These are phyloP conservation scores for Quercus dentata DNA, from an alignment of 306 rosid species.

Conservation along the genomic window DNA sequence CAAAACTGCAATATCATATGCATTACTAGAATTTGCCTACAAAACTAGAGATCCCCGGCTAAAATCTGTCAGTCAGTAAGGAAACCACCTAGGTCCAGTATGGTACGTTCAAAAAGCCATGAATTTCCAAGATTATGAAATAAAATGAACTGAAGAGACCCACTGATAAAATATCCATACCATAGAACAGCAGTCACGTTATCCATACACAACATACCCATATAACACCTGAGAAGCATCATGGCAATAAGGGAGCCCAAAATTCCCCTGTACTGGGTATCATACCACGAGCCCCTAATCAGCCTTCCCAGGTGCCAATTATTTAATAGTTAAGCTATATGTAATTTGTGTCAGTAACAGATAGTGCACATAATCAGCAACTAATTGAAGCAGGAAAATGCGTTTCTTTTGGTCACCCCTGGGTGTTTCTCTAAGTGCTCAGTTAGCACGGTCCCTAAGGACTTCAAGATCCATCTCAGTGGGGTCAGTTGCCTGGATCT, in stretches of 20 bases:
- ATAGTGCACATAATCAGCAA: constrained; percentile 21
- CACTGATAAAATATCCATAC: background rate
- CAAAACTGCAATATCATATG: no score
- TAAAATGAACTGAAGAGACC: constrained; percentile 9
- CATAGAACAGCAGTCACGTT: constrained; percentile 20
- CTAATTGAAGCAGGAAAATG: constrained; percentile 20
- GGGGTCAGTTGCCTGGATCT: constrained; percentile 85
- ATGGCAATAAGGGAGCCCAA: constrained; percentile 50
- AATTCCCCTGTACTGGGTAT: constrained; percentile 35
- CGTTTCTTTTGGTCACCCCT: constrained; percentile 29
- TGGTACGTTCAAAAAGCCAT: background rate
- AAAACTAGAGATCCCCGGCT: no score
- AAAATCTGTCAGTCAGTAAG: background rate
- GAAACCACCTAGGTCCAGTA: background rate
- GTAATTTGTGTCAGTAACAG: constrained; percentile 20
- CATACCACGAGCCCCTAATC: constrained; percentile 47
- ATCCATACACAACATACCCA: constrained; percentile 25
- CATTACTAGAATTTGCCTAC: no score
- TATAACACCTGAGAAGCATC: constrained; percentile 62
- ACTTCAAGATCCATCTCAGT: constrained; percentile 87
- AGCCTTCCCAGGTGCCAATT: constrained; percentile 59
- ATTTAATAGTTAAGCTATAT: constrained; percentile 28
- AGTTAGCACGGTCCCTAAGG: constrained; percentile 63
- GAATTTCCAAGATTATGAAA: background rate
- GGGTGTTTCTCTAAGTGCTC: constrained; percentile 36